Conservation (phyloP, 2,329 filamentous ascomycete species). For the Stagonosporopsis cucurbitacearum region DNA sequence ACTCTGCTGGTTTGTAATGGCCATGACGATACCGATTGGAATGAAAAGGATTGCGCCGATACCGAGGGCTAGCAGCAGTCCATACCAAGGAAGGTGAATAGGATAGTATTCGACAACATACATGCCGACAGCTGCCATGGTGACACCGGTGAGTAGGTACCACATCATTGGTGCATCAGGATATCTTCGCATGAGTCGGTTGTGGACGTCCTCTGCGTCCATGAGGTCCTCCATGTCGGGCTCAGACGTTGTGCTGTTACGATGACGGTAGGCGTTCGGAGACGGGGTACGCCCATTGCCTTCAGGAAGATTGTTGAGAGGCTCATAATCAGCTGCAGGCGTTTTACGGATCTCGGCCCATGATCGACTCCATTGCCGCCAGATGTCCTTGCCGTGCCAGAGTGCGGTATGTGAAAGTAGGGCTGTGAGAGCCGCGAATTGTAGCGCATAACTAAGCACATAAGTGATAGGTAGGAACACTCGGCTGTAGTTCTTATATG, state of each 20-base stretch:
- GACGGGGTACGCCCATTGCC: slow-evolving; percentile 43
- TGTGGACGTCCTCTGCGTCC: slow-evolving; percentile 80
- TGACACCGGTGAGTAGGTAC: slow-evolving; percentile 78
- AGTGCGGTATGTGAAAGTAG: slow-evolving; percentile 81
- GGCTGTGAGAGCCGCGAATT: slow-evolving; percentile 82
- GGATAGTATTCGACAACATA: slow-evolving; percentile 83
- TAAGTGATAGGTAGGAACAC: slow-evolving; percentile 89
- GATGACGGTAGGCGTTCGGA: slow-evolving; percentile 24
- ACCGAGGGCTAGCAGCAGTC: slow-evolving; percentile 76
- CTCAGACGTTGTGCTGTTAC: slow-evolving; percentile 43
- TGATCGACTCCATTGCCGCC: slow-evolving; percentile 75
- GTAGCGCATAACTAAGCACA: slow-evolving; percentile 82
- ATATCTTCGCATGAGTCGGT: slow-evolving; percentile 82
- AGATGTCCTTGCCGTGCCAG: slow-evolving; percentile 86
- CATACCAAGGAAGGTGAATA: slow-evolving; percentile 85
- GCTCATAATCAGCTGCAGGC: slow-evolving; percentile 41
- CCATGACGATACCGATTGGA: slow-evolving; percentile 91
- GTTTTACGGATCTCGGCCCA: slow-evolving; percentile 64
- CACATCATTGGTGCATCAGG: slow-evolving; percentile 80
- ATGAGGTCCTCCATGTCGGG: slow-evolving; percentile 61
- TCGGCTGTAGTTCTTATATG: slow-evolving; percentile 80
- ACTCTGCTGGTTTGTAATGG: slow-evolving; percentile 87
- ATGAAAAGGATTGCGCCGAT: slow-evolving; percentile 86
- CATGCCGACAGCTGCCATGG: slow-evolving; percentile 79
- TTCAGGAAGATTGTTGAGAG: slow-evolving; percentile 37